Evolutionary conservation across 1,139 yeast species (phyloP).

Genomic region (Geotrichum carabidarum): DNA sequence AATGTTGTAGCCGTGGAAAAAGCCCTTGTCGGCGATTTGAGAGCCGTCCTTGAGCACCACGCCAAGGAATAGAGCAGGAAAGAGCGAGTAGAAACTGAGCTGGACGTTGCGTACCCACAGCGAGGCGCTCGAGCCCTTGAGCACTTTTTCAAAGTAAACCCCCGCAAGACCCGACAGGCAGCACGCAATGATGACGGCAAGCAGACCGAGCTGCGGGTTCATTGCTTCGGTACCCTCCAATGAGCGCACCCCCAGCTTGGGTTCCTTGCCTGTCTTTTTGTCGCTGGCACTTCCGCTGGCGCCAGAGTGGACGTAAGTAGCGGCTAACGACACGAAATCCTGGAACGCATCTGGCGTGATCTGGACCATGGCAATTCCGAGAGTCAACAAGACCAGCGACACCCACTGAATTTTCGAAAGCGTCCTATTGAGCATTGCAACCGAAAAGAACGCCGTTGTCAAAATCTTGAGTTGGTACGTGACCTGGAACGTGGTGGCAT

Average conservation of each 20-base stretch:
- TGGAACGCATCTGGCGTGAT: slow-evolving; percentile 35
- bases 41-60: slow-evolving; percentile 38
- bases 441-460: slow-evolving; percentile 44
- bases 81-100: slow-evolving; percentile 39
- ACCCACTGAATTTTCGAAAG: slow-evolving; percentile 38
- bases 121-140: slow-evolving; percentile 38
- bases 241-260: slow-evolving; percentile 7
- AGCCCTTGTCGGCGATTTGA: slow-evolving; percentile 36
- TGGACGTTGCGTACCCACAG: slow-evolving; percentile 43
- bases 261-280: slow-evolving; percentile 1
- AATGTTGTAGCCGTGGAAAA: slow-evolving; percentile 40
- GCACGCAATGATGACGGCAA: slow-evolving; percentile 41
- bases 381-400: slow-evolving; percentile 37
- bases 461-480: slow-evolving; percentile 43
- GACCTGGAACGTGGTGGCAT: slow-evolving; percentile 44
- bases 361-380: slow-evolving; percentile 43
- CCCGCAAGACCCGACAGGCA: slow-evolving; percentile 42
- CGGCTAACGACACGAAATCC: slow-evolving; percentile 23
- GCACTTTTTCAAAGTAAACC: slow-evolving; percentile 42
- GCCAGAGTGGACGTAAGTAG: slow-evolving; percentile 17
- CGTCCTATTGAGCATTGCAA: slow-evolving; percentile 37
- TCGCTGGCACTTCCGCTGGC: slow-evolving; percentile 1
- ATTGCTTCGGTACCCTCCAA: slow-evolving; percentile 23
- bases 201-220: slow-evolving; percentile 35
- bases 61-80: slow-evolving; percentile 41